These are phyloP conservation scores for Xylariaceae sp. DNA, from an alignment of 2,329 filamentous ascomycete species.

Conservation along the genomic window DNA sequence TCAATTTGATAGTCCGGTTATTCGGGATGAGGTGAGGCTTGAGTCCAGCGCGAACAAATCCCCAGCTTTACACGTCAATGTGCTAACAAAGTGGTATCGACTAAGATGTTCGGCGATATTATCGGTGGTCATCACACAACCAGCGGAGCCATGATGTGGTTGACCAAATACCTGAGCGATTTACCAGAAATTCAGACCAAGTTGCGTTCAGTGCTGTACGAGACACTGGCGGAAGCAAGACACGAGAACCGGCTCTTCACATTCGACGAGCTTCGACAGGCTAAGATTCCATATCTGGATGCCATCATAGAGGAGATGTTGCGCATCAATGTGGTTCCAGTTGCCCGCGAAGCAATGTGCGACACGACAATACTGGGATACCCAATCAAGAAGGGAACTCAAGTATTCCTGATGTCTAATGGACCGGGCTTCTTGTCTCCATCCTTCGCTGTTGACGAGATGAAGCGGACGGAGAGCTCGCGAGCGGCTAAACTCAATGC, in stretches of 20 bases:
- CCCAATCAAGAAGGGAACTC: constrained; percentile 3
- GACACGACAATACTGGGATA: constrained; percentile 3
- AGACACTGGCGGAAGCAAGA: not conserved
- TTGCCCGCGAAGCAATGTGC: not conserved
- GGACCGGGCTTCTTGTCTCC: not conserved
- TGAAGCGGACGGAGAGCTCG: not conserved
- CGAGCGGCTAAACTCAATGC: not conserved
- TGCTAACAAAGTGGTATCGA: not conserved
- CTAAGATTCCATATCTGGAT: constrained; percentile 11
- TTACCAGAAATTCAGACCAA: not conserved
- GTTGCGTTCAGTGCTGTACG: constrained; percentile 6
- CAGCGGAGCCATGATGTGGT: constrained; percentile 4
- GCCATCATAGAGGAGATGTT: constrained; percentile 14
- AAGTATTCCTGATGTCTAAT: not conserved
- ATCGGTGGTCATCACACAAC: constrained; percentile 16
- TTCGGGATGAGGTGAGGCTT: constrained; percentile 2
- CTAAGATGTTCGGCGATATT: constrained; percentile 8
- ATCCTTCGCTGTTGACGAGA: not conserved
- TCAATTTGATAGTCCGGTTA: not conserved
- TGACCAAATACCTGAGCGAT: constrained; percentile 7
- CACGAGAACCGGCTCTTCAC: not conserved
- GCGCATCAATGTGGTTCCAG: not conserved
- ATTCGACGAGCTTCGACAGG: constrained; percentile 3
- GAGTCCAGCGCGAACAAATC: not conserved
- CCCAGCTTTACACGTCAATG: not conserved